Base-by-base conservation (phyloP, 1,284 basidiomycete genomes). In the Rhodotorula sp. region DNA sequence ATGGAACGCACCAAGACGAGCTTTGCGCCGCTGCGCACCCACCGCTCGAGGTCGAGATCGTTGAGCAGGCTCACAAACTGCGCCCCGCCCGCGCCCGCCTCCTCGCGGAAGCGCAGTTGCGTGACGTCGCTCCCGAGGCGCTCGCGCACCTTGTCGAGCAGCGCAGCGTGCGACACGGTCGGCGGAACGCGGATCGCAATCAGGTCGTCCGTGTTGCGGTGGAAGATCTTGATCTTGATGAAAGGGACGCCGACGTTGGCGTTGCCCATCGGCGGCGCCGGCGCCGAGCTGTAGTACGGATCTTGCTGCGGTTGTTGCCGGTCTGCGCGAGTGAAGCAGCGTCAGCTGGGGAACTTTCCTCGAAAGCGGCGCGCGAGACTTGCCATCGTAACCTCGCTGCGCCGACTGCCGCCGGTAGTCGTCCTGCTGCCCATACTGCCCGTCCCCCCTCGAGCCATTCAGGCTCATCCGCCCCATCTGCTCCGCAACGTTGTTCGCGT, bases 171-270 rank as follows among this genome's bases (percentile, higher is more conserved):
- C 9, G 91, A 88, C 46, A 98, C 93, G 50, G 86, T 87, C n/a
- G 96, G 93, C 78, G 96, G 94, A 55, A 98, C 95, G n/a, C 97
- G 89, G 64, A 99, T 93, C 5, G 97, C 96, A 72, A 99, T 93
- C 64, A 99, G 85, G 80, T 98, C 96, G 80, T 97, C 92, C 42
- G 93, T 90, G 71, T 90, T 86, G 46, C 90, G 86, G 81, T 97
- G 91, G 80, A 96, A 97, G 66, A 99, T 93, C 84, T 99, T 99
- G 84, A 99, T 97, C 84, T 97, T 97, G 77, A 97, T 87, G 82
- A 94, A 96, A 50, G 92, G 88, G 87, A 76, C 90, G 90, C 65
- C 85, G 61, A 67, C 74, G n/a, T 75, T 73, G 44, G 75, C 75
- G 21, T 41, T 76, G 27, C 75, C 75, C 57, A 73, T 62, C 12